Base-by-base conservation (phyloP, 768 basidiomycete genomes). In the Lactarius vividus region DNA sequence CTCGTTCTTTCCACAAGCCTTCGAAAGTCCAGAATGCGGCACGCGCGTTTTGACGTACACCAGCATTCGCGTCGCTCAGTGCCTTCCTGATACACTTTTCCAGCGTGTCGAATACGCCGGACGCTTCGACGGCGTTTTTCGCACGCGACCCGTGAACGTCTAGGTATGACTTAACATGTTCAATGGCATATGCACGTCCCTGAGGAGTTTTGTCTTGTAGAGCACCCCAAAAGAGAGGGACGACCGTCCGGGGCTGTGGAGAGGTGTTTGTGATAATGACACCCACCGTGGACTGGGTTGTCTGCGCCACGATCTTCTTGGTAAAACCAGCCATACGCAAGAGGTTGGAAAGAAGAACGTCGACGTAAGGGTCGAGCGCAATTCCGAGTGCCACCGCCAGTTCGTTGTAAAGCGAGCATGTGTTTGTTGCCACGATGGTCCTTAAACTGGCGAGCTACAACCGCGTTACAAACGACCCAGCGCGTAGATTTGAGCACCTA, bases 241-340 rank as follows among this genome's bases (percentile, higher is more conserved):
- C 74, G 62, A 91, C 73, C 4, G 84, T 74, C 33, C 88, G 86
- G 11, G 94, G 88, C 67, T 88, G 89, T 56, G 85, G 80, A 3
- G 92, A 88, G 2, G 88, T 84, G 70, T 89, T 77, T 1, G 80
- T 80, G 23, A 98, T 84, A 65, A 98, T 79, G n/a, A 81, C 76
- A 1, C 82, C 81, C 10, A 92, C 83, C 1, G 86, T 81, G 2
- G 82, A 79, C 74, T 98, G 97, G 0, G 96, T 92, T 65, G 89
- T 89, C 63, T 93, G 88, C 4, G 91, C 93, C 28, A 87, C 84
- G 57, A 98, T 87, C 75, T 96, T 96, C 78, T 99, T 99, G 37
- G 96, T 98, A 62, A 92, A 87, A 9, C 87, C 88, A 33, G 91
- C 86, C 91, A 98, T 90, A 68, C 87, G 88, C 49, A 96, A 80